phyloP scores from a whole-genome alignment of 768 basidiomycete species.

The Amanita muscaria region DNA sequence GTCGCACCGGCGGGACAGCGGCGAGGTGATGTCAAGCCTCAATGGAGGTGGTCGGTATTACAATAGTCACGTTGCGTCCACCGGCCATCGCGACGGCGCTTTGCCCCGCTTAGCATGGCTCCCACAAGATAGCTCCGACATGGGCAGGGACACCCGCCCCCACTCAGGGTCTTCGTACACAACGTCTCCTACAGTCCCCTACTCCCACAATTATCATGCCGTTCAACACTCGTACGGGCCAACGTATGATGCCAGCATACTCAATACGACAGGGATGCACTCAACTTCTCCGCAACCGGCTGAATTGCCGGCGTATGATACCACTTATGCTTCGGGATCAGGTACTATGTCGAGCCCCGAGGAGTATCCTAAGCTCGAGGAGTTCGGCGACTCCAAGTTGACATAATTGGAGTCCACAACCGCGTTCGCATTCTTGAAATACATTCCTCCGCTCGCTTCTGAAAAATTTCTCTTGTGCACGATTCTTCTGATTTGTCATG shows the following conservation, averaged over 20 bases:
- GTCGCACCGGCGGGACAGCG: slow-evolving; percentile 21
- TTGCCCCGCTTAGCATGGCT: slow-evolving; percentile 32
- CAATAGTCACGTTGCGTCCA: slow-evolving; percentile 12
- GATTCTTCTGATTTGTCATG: slow-evolving; percentile 1
- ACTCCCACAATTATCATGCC: slow-evolving; percentile 31
- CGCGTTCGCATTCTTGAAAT: slow-evolving; percentile 8
- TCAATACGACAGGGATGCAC: slow-evolving; percentile 29
- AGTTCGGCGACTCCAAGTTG: slow-evolving; percentile 31
- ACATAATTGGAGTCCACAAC: slow-evolving; percentile 4
- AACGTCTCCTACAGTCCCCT: slow-evolving; percentile 28
- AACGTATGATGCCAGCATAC: slow-evolving; percentile 28
- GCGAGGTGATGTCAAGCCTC: slow-evolving; percentile 19
- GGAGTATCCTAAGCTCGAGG: slow-evolving; percentile 34
- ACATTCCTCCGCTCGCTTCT: slow-evolving; percentile 5
- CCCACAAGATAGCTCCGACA: slow-evolving; percentile 24
- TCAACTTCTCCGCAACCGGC: slow-evolving; percentile 18
- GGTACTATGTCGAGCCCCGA: slow-evolving; percentile 33
- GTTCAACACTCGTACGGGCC: slow-evolving; percentile 29
- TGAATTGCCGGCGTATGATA: slow-evolving; percentile 22
- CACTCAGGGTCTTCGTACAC: slow-evolving; percentile 21
- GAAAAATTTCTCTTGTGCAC: slow-evolving; percentile 3
- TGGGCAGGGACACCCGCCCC: slow-evolving; percentile 25
- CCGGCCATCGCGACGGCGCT: slow-evolving; percentile 20
- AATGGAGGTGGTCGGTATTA: slow-evolving; percentile 20
- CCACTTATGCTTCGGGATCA: slow-evolving; percentile 24